Percentiles rank a stretch among this genome's conserved stretches.
phyloP scores from a whole-genome alignment of 208 protist genomes.

The Kentomonas sorsogonicus region DNA sequence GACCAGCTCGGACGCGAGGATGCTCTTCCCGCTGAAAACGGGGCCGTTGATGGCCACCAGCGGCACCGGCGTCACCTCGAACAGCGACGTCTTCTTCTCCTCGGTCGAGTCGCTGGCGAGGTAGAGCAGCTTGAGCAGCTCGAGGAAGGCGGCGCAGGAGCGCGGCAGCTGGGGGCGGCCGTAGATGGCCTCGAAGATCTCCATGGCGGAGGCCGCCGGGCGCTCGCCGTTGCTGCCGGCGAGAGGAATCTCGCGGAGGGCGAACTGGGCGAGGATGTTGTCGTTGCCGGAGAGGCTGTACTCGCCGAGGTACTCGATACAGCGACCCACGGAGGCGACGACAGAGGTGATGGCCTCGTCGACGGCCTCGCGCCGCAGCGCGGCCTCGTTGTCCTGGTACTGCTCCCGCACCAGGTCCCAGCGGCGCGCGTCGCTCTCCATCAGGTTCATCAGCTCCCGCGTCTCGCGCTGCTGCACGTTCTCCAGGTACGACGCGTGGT shows the following conservation, averaged over 20 bases:
- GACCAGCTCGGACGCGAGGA: constrained; percentile 42
- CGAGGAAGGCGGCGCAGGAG: constrained; percentile 22
- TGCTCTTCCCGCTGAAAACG: constrained; percentile 74
- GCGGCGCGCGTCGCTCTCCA: constrained; percentile 49
- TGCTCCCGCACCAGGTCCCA: constrained; percentile 33
- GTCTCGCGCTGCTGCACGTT: constrained; percentile 37
- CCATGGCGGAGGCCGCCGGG: constrained; percentile 5
- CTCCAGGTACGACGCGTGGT: constrained; percentile 42
- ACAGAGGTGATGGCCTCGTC: constrained; percentile 26
- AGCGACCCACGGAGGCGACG: constrained; percentile 19
- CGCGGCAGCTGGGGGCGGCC: constrained; percentile 16
- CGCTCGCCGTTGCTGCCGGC: too few species aligned
- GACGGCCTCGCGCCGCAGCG: constrained; percentile 19
- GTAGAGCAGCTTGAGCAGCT: constrained; percentile 19
- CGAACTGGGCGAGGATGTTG: constrained; percentile 29
- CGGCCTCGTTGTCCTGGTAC: constrained; percentile 15
- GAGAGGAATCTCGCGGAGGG: constrained; percentile 15
- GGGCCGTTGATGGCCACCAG: constrained; percentile 67
- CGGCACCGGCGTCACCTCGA: constrained; percentile 46
- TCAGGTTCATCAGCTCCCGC: constrained; percentile 31
- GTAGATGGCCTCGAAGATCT: constrained; percentile 39
- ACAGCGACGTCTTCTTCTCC: constrained; percentile 21
- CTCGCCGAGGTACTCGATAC: constrained; percentile 31
- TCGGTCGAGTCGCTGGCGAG: constrained; percentile 14
- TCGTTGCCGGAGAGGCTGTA: constrained; percentile 27